Percentiles rank a stretch among this genome's conserved stretches.
These are phyloP conservation scores for Yamadazyma dendronema DNA, from an alignment of 1,139 yeast species.

Conservation along the genomic window DNA sequence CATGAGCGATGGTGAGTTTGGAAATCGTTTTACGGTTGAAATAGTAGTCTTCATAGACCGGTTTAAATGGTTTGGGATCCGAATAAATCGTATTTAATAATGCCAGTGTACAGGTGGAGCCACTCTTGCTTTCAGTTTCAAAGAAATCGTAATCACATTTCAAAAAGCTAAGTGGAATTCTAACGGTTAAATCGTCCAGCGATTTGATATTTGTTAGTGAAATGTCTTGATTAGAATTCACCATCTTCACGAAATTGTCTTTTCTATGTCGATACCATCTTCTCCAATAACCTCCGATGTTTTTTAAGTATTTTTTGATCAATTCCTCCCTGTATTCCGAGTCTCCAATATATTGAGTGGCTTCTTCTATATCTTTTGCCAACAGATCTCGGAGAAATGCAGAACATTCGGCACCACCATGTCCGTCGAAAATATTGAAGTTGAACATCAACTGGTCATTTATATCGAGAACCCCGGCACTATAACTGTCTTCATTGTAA, in stretches of 20 bases:
- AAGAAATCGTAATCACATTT: slow-evolving; percentile 54
- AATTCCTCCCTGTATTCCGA: slow-evolving; percentile 38
- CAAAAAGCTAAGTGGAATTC: slow-evolving; percentile 64
- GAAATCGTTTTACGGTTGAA: slow-evolving; percentile 72
- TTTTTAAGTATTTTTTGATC: slow-evolving; percentile 47
- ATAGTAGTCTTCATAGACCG: slow-evolving; percentile 48
- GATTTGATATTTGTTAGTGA: slow-evolving; percentile 18
- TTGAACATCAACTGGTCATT: slow-evolving; percentile 43
- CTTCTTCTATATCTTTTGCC: slow-evolving; percentile 54
- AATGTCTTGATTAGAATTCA: slow-evolving; percentile 26
- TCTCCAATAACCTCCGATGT: slow-evolving; percentile 87
- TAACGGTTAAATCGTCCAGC: slow-evolving; percentile 52
- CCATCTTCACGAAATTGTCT: slow-evolving; percentile 42
- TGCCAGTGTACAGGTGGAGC: slow-evolving; percentile 83
- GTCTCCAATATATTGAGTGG: slow-evolving; percentile 20
- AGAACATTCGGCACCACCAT: slow-evolving; percentile 82
- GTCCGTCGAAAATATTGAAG: slow-evolving; percentile 86
- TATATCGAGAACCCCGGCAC: slow-evolving; percentile 54
- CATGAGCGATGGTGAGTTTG: slow-evolving; percentile 76
- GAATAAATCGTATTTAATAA: slow-evolving; percentile 57
- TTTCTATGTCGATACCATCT: slow-evolving; percentile 61
- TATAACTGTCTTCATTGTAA: slow-evolving; percentile 78
- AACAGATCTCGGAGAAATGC: slow-evolving; percentile 55
- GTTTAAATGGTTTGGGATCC: slow-evolving; percentile 21
- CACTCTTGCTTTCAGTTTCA: slow-evolving; percentile 45